phyloP scores from a whole-genome alignment of 2,329 filamentous ascomycete species.

The Colletotrichum gloeosporioides region DNA sequence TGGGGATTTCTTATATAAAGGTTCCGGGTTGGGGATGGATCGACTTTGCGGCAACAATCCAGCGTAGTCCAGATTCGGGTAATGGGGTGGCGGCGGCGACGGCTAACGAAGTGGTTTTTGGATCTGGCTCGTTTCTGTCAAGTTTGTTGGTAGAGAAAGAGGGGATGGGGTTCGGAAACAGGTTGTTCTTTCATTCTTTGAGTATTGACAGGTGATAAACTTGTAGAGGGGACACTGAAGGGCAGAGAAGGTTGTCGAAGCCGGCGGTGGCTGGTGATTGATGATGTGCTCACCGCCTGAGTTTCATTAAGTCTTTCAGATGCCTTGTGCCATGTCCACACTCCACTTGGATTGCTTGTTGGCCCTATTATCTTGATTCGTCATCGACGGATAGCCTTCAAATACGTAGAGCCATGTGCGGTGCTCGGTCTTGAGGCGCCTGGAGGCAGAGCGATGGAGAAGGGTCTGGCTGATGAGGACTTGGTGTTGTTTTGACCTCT shows the following conservation, averaged over 20 bases:
- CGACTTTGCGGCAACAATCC: neutral
- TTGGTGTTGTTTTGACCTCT: neutral
- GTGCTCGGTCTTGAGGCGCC: fast-evolving
- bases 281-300: fast-evolving
- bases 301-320: neutral
- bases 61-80: fast-evolving
- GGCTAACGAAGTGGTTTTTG: neutral
- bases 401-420: neutral
- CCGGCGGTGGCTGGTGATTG: too few relatives aligned
- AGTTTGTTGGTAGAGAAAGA: too few relatives aligned
- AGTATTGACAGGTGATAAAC: neutral
- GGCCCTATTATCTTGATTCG: fast-evolving
- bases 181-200: too few relatives aligned
- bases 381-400: fast-evolving
- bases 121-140: too few relatives aligned
- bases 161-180: too few relatives aligned
- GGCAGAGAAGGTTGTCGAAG: too few relatives aligned
- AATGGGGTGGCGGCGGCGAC: too few relatives aligned
- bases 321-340: too few relatives aligned
- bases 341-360: neutral
- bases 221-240: neutral
- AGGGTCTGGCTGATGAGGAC: neutral
- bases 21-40: fast-evolving
- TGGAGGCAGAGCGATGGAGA: too few relatives aligned
- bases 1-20: neutral